Conservation (phyloP, 805 yeast genomes). For the Lipomyces yamanashiensis region DNA sequence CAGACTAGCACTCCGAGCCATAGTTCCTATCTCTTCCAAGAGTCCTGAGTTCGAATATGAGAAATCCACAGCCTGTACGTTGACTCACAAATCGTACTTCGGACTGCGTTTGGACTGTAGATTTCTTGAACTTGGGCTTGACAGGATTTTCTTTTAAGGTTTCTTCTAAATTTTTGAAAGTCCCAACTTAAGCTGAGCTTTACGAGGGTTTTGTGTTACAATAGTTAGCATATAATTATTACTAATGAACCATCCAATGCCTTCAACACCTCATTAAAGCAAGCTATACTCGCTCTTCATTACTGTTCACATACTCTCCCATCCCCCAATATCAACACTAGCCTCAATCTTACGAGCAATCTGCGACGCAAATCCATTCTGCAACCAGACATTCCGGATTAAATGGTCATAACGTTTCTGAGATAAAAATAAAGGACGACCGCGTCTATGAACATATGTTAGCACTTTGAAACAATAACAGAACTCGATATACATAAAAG, state of each 20-base stretch:
- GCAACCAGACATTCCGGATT: conserved; percentile 71
- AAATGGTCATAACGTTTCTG: conserved; percentile 66
- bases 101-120: not conserved
- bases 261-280: too few relatives aligned
- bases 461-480: not conserved
- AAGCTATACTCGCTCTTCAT: not conserved
- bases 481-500: not conserved
- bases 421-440: conserved; percentile 72
- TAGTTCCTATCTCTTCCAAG: not conserved
- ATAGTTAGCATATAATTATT: too few relatives aligned
- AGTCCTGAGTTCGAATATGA: too few relatives aligned
- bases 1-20: conserved; percentile 8
- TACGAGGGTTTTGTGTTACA: not conserved
- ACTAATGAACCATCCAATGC: too few relatives aligned
- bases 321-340: conserved; percentile 86
- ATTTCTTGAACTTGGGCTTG: not conserved
- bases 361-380: conserved; percentile 74
- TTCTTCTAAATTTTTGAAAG: not conserved
- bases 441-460: conserved; percentile 48
- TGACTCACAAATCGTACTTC: not conserved
- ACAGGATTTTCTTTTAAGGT: conserved; percentile 6
- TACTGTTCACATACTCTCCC: conserved; percentile 67
- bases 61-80: too few relatives aligned
- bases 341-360: conserved; percentile 82
- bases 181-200: not conserved